Evolutionary conservation across 148 eudicot species (phyloP).

Genomic region (Pharnaceum exiguum): DNA sequence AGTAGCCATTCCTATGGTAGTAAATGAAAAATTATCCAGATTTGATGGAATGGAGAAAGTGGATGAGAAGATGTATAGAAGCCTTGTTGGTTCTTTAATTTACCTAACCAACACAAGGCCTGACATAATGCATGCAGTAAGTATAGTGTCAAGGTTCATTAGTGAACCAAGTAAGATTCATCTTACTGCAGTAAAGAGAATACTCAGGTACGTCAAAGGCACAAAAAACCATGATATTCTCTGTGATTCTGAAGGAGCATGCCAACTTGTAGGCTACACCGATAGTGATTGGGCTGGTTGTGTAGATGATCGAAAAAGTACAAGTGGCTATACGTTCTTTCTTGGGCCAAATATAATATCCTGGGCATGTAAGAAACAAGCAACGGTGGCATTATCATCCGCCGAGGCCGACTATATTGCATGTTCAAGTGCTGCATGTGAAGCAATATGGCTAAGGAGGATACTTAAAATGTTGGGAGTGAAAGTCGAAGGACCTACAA

Average conservation of each 20-base stretch:
- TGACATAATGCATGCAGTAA: neutral
- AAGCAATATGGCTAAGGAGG: neutral
- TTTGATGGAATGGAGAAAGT: neutral
- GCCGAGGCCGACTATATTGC: neutral
- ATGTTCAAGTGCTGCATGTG: neutral
- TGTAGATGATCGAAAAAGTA: too few species aligned
- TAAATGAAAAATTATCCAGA: neutral
- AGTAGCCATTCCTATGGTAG: neutral
- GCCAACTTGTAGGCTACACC: too few species aligned
- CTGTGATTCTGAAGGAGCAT: too few species aligned
- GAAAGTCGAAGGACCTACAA: too few species aligned
- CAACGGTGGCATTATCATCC: too few species aligned
- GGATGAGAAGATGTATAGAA: neutral
- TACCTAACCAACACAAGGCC: neutral
- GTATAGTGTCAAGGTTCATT: neutral
- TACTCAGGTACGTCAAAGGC: neutral
- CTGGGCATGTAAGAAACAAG: too few species aligned
- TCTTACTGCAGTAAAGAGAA: neutral
- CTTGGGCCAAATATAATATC: too few species aligned
- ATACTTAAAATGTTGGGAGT: too few species aligned
- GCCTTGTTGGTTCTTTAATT: neutral
- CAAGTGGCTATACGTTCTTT: too few species aligned
- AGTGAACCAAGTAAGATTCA: neutral
- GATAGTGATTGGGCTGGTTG: too few species aligned
- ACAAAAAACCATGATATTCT: too few species aligned